phyloP scores from a whole-genome alignment of 202 grass and related monocot genomes.

The Schoenoplectus tabernaemontani region DNA sequence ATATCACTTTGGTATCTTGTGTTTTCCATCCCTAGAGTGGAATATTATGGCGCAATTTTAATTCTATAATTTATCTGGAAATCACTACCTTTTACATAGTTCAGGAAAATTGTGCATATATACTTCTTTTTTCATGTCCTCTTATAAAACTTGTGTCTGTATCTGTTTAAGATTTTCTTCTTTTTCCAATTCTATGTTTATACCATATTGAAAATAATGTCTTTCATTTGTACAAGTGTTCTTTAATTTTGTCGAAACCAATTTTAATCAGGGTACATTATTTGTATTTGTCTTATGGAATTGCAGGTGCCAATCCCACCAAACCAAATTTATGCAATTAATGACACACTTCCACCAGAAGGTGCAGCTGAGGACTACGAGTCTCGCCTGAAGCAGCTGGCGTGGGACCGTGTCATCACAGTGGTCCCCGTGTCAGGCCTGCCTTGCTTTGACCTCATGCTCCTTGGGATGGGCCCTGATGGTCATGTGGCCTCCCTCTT shows the following conservation, averaged over 20 bases:
- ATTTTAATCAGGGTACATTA: background rate
- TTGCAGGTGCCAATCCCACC: conserved; percentile 69
- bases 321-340: conserved; percentile 77
- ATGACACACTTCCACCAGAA: conserved; percentile 76
- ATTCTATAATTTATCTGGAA: background rate
- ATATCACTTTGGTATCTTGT: background rate
- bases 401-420: conserved; percentile 47
- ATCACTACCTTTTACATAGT: background rate
- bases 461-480: conserved; percentile 94
- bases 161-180: background rate
- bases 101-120: background rate
- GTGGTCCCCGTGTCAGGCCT: conserved; percentile 47
- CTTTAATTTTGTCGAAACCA: background rate
- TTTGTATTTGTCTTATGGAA: conserved; percentile 2
- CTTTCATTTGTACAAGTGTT: background rate
- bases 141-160: background rate
- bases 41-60: background rate
- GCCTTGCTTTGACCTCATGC: conserved; percentile 78
- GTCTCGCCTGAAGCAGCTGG: conserved; percentile 61
- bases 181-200: background rate
- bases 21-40: background rate
- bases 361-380: conserved; percentile 89
- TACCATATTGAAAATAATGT: background rate
- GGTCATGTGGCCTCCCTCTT: conserved; percentile 95
- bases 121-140: background rate